Evolutionary conservation across 164 flowering plant genomes (phyloP), one percentile per base, ranked within the genome.

Genomic region (Tinospora cordifolia): DNA sequence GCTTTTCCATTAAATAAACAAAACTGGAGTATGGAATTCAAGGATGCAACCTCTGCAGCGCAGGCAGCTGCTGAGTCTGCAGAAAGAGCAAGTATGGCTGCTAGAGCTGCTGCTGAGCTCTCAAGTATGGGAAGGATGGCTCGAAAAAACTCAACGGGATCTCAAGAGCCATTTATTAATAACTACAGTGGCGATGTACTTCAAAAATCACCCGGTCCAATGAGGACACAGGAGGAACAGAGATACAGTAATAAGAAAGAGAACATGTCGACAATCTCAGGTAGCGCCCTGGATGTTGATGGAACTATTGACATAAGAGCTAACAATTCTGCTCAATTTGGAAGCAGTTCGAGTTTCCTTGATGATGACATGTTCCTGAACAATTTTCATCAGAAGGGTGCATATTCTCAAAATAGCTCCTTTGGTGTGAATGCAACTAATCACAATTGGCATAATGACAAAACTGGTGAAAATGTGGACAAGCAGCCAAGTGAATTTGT

Each of bases 61-160:
- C 92, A 86, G 72, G 98, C 96, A 66, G 99, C 99, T 75, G 99
- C 99, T 30, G 99, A 90, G 83, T 84, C 98, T 72, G 99, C 99
- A 41, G 99, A 92, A 80, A 77, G 78, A 65, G 99, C 98, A 69
- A 92, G 96, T 76, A 79, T 89, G 70, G 99, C 99, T 81, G 98
- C 98, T 57, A 83, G 93, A 80, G 97, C 97, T 67, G 98, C 98
- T 77, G 97, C 90, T 25, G 89, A 94, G 73, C 87, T 88, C 72
- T 78, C 98, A 65, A 89, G 79, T 70, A 80, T 72, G 47, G 86
- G 71, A 41, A 82, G 75, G 49, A 66, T 74, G 66, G 24, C 66
- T 46, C 77, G 77, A 58, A 84, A 83, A 68, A 49, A 80, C 71
- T 79, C 89, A 25, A 39, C 81, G 15, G 88, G 83, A 71, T 75